Conservation (phyloP, 345 rosid genomes). For the Moricandia arvensis region DNA sequence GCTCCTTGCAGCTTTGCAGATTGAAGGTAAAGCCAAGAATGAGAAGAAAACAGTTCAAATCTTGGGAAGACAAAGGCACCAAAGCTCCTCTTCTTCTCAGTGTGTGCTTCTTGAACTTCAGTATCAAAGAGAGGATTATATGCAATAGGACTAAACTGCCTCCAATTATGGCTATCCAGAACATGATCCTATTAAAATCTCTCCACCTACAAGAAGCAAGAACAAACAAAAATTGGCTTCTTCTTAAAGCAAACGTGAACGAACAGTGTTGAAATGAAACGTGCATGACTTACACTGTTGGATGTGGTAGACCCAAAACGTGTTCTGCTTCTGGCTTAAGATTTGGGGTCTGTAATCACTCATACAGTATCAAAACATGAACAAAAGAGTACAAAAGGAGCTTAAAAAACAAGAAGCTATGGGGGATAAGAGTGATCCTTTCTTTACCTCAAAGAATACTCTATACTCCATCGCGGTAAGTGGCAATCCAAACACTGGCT, state of each 20-base stretch:
- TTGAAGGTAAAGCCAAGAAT: slow-evolving; percentile 74
- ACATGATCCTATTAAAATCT: slow-evolving; percentile 79
- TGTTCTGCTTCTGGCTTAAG: slow-evolving; percentile 72
- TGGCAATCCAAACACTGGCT: slow-evolving; percentile 62
- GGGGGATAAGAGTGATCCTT: slow-evolving; percentile 3
- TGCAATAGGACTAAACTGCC: slow-evolving; percentile 70
- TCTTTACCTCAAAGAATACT: slow-evolving; percentile 67
- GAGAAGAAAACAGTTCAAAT: slow-evolving; percentile 74
- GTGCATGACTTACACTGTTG: slow-evolving; percentile 52
- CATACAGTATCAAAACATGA: not conserved
- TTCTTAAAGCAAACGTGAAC: no score
- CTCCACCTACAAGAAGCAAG: slow-evolving; percentile 63
- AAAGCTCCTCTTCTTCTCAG: slow-evolving; percentile 44
- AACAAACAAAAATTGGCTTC: no score
- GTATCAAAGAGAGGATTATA: slow-evolving; percentile 46
- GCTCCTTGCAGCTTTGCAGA: slow-evolving; percentile 65
- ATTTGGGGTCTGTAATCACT: slow-evolving; percentile 54
- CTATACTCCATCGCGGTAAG: slow-evolving; percentile 72
- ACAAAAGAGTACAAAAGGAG: no score
- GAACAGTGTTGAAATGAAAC: no score
- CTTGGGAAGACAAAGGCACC: slow-evolving; percentile 79
- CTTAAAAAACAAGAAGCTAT: not conserved
- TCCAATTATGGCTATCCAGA: slow-evolving; percentile 76
- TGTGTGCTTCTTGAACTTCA: slow-evolving; percentile 48
- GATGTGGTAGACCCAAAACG: slow-evolving; percentile 44